phyloP scores from a whole-genome alignment of 2,329 filamentous ascomycete genomes.

The Aspergillus sp. region DNA sequence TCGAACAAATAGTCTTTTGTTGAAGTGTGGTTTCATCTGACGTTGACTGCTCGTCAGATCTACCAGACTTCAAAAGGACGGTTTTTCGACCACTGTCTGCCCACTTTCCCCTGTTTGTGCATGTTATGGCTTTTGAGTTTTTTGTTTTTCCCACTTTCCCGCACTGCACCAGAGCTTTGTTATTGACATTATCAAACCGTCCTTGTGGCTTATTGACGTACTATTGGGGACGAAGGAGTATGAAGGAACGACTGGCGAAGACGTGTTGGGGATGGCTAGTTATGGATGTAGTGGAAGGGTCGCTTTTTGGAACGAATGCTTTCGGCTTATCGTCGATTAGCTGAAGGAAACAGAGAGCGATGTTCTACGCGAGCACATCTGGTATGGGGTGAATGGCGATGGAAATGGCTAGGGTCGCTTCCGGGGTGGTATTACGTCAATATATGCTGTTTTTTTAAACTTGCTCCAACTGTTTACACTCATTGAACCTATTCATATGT shows the following conservation, averaged over 20 bases:
- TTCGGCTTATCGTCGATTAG: constrained; percentile 12
- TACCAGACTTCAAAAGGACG: constrained; percentile 17
- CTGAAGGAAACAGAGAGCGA: constrained; percentile 2
- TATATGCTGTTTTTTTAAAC: constrained; percentile 23
- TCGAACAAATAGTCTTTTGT: constrained; percentile 26
- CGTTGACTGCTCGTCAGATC: constrained; percentile 22
- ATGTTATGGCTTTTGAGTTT: constrained; percentile 13
- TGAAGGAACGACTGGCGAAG: constrained; percentile 24
- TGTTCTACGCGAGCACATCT: constrained; percentile 13
- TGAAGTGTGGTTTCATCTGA: constrained; percentile 19
- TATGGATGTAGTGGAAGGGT: constrained; percentile 13
- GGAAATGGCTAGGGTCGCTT: constrained; percentile 49
- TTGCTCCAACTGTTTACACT: constrained; percentile 16
- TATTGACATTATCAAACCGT: constrained; percentile 18
- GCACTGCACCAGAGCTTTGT: neutral
- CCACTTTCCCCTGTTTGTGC: constrained; percentile 13
- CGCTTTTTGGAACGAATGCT: constrained; percentile 15
- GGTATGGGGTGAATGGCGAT: constrained; percentile 33
- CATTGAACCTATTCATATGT: constrained; percentile 11
- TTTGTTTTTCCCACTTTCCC: constrained; percentile 13
- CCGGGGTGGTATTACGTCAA: constrained; percentile 48
- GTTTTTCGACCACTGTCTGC: constrained; percentile 14
- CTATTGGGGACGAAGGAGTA: constrained; percentile 24
- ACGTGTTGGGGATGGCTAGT: constrained; percentile 18
- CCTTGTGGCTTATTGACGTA: constrained; percentile 28